Percentiles rank a stretch among this genome's conserved stretches.
Conservation (phyloP, 2,329 filamentous ascomycete species). For the Xylariaceae sp. region DNA sequence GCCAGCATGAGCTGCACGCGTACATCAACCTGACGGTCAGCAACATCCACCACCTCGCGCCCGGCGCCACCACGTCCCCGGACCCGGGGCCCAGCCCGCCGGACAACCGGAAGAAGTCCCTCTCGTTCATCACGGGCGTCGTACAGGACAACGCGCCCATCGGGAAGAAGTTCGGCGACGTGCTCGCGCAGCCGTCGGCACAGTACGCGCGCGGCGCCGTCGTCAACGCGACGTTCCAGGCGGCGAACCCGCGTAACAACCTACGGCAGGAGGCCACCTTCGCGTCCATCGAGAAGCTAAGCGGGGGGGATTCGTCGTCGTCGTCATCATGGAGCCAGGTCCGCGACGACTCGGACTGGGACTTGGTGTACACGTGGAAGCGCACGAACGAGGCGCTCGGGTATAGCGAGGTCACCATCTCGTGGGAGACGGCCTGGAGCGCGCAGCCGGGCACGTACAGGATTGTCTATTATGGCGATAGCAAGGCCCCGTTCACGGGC, state of each 20-base stretch:
- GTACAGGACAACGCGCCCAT: slow-evolving; percentile 64
- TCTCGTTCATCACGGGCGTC: slow-evolving; percentile 76
- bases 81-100: slow-evolving; percentile 62
- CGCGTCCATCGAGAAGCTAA: slow-evolving; percentile 64
- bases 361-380: slow-evolving; percentile 73
- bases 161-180: slow-evolving; percentile 65
- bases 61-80: slow-evolving; percentile 38
- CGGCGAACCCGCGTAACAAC: slow-evolving; percentile 86
- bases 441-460: slow-evolving; percentile 65
- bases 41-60: slow-evolving; percentile 61
- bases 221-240: slow-evolving; percentile 68
- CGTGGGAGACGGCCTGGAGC: slow-evolving; percentile 69
- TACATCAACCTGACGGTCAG: slow-evolving; percentile 82
- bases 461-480: slow-evolving; percentile 78
- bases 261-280: slow-evolving; percentile 73
- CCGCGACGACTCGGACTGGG: slow-evolving; percentile 75
- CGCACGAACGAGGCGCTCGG: slow-evolving; percentile 40
- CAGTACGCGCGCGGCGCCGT: slow-evolving; percentile 55
- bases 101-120: slow-evolving; percentile 68
- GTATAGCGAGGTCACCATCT: slow-evolving; percentile 66
- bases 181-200: slow-evolving; percentile 48
- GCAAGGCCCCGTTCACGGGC: slow-evolving; percentile 58
- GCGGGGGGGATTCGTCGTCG: slow-evolving; percentile 32
- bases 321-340: slow-evolving; percentile 61
- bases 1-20: slow-evolving; percentile 73